Percentiles rank a stretch among this genome's conserved stretches.
Conservation (phyloP, 495 filamentous ascomycete genomes). For the Aspergillus haitiensis region DNA sequence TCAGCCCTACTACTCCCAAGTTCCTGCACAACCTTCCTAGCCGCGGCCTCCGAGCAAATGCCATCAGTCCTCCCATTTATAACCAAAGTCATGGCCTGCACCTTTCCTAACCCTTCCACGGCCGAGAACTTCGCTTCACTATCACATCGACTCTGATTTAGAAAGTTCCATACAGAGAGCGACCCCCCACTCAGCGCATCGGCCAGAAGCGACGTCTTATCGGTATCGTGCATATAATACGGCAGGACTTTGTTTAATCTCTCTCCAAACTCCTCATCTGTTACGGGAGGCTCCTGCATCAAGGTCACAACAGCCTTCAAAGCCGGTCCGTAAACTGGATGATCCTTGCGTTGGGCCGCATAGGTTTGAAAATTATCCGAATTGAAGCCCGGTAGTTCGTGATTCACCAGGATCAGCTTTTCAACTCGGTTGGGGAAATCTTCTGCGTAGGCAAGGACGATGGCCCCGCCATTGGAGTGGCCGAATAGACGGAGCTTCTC, state of each 20-base stretch:
- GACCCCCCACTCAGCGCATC: slow-evolving; percentile 1
- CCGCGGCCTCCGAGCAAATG: slow-evolving; percentile 9
- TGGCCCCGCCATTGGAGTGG: slow-evolving; percentile 30
- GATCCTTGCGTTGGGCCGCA: slow-evolving; percentile 3
- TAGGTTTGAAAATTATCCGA: slow-evolving; percentile 12
- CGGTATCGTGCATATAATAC: slow-evolving; percentile 10
- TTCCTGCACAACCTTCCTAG: background rate
- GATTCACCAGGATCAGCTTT: slow-evolving; percentile 23
- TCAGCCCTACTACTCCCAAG: slow-evolving; percentile 1
- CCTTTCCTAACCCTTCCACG: slow-evolving; percentile 1
- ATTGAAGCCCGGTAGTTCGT: slow-evolving; percentile 17
- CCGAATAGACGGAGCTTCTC: slow-evolving; percentile 19
- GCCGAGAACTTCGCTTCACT: slow-evolving; percentile 7
- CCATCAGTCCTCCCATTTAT: slow-evolving; percentile 11
- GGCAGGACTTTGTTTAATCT: background rate
- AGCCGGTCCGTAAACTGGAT: slow-evolving; percentile 4
- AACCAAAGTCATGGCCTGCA: slow-evolving; percentile 4
- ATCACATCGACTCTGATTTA: slow-evolving; percentile 9
- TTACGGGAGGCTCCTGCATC: background rate
- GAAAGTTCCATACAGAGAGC: slow-evolving; percentile 7
- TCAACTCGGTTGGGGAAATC: slow-evolving; percentile 21
- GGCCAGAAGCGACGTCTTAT: slow-evolving; percentile 3
- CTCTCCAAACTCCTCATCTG: slow-evolving; percentile 6
- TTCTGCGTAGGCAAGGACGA: slow-evolving; percentile 26
- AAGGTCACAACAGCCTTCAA: background rate